Percentiles rank a stretch among this genome's conserved stretches.
Evolutionary conservation across 257 asterid species (phyloP).

Genomic region (Nicotiana attenuata): DNA sequence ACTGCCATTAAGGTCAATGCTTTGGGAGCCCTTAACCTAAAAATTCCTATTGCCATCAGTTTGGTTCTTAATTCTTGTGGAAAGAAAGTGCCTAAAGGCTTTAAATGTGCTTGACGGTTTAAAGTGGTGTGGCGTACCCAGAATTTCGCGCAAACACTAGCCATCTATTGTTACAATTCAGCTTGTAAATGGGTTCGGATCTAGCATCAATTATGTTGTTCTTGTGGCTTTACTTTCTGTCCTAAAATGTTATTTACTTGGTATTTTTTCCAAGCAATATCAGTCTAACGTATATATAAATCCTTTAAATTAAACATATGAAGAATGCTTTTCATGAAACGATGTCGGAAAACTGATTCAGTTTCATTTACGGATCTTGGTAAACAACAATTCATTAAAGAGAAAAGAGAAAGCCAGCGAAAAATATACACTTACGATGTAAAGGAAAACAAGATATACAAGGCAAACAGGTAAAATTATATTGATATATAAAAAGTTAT

Average conservation of each 20-base stretch:
- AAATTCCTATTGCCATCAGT: constrained; percentile 63
- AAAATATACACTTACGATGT: too few species aligned
- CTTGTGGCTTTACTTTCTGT: neutral
- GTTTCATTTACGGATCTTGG: neutral
- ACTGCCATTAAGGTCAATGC: constrained; percentile 78
- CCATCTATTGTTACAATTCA: neutral
- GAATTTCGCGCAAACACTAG: neutral
- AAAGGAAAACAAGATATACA: too few species aligned
- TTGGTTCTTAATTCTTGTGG: constrained; percentile 68
- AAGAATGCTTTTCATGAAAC: too few species aligned
- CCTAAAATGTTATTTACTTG: neutral
- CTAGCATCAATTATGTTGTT: neutral
- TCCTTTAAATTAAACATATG: neutral
- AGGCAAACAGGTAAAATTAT: too few species aligned
- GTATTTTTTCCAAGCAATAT: neutral
- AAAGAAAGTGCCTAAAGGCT: constrained; percentile 72
- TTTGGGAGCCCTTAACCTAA: constrained; percentile 38
- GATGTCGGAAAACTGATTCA: too few species aligned
- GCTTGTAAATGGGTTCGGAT: neutral
- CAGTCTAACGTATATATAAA: neutral
- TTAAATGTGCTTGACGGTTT: constrained; percentile 29
- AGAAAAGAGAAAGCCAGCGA: too few species aligned
- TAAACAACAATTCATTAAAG: too few species aligned
- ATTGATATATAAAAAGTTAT: too few species aligned
- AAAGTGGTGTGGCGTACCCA: neutral